Evolutionary conservation across 106 monocot genomes (phyloP), one percentile per base, ranked within the genome.

Genomic region (Dioscorea alata): DNA sequence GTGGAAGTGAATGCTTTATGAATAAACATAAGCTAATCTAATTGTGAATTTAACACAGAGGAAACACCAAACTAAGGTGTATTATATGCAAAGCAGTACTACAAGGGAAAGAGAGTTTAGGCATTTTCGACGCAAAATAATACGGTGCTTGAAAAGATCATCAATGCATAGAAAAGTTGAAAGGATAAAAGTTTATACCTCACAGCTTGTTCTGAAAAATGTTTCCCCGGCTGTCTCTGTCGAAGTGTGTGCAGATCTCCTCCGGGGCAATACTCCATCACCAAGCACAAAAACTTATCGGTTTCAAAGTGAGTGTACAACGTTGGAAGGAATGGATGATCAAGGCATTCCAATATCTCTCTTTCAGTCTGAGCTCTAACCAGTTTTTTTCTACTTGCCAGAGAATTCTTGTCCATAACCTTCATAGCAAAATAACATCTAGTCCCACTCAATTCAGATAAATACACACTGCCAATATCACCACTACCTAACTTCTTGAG

Each of bases 191-290:
- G 22, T 17, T 23, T 64, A 31, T 70, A 76, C 76, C 64, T 76
- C 42, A 70, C 76, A 23, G 76, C 76, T 48, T 76, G 76, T 65
- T 76, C 76, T 42, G 76, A 28, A 65, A 76, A 76, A 70, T 76
- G 35, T 65, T 76, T 76, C 64, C 76, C 76, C 58, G 63, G 76
- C 19, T 76, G 76, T 64, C 76, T 76, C 32, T 76, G 76, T 23
- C 76, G 69, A 53, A 76, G 76, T 4, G 76, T 70, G 59, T 76
- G 76, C 57, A 76, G 49, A 65, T 76, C 76, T 57, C 76, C 76
- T 64, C 76, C 76, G 7, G 76, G 76, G 64, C 76, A 76, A 31
- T 64, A 76, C 54, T 76, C 76, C 76, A 76, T 76, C 42, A 76
- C 76, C 70, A 76, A 65, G 69, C 76, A 76, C 25, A 70, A 76